Percentiles rank a stretch among this genome's conserved stretches.
These are phyloP conservation scores for Amanita rimosa DNA, from an alignment of 768 basidiomycete species.

Conservation along the genomic window DNA sequence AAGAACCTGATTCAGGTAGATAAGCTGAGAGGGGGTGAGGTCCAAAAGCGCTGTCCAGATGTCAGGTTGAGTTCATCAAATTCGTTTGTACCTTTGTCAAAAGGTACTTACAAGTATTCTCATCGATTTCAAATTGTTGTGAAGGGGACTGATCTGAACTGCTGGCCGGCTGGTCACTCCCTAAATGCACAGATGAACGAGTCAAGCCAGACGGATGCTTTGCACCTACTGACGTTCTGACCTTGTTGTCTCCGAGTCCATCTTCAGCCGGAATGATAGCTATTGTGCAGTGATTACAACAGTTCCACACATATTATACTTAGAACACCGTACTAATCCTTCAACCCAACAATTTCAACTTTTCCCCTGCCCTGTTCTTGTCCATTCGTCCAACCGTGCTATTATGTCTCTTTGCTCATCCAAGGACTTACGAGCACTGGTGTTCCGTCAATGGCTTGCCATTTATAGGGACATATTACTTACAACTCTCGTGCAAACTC, in stretches of 20 bases:
- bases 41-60: background rate
- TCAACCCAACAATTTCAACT: background rate
- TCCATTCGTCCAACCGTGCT: constrained; percentile 4
- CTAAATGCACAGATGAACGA: background rate
- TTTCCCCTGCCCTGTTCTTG: background rate
- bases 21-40: constrained; percentile 9
- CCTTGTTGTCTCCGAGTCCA: background rate
- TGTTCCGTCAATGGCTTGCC: background rate
- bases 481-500: constrained; percentile 59
- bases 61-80: background rate
- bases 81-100: no score
- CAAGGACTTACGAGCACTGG: constrained; percentile 22
- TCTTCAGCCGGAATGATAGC: background rate
- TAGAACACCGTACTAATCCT: background rate
- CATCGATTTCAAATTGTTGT: background rate
- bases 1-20: constrained; percentile 16
- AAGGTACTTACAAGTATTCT: background rate
- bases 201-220: background rate
- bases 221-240: background rate
- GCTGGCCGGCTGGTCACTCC: background rate
- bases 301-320: background rate
- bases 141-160: background rate
- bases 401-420: constrained; percentile 27
- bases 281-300: background rate
- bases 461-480: constrained; percentile 14